A percentile compares a stretch with the other conserved stretches of the same genome.
Evolutionary conservation across 2,329 filamentous ascomycete genomes (phyloP).

Genomic region (Diaporthe destruens): DNA sequence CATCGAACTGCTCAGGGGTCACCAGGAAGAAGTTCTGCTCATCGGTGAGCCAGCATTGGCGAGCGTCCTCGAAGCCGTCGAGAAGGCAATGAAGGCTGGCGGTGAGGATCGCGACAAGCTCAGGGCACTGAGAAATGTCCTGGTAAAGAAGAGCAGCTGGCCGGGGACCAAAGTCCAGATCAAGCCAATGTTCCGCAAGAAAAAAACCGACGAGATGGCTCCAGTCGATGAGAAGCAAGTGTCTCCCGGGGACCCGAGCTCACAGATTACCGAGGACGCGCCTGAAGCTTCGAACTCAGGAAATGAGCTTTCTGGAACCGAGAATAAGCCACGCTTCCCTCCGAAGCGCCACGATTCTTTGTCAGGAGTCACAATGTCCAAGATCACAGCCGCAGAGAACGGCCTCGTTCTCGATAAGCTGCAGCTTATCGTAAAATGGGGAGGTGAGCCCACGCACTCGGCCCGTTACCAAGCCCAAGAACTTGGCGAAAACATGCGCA

Average conservation of each 20-base stretch:
- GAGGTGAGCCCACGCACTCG: constrained; percentile 96
- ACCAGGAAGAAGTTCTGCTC: constrained; percentile 94
- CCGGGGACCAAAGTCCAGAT: constrained; percentile 98
- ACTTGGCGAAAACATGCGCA: constrained; percentile 94
- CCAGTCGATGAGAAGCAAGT: constrained; percentile 53
- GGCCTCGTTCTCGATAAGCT: constrained; percentile 94
- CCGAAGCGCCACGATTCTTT: constrained; percentile 84
- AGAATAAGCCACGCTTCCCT: constrained; percentile 54
- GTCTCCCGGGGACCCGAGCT: constrained; percentile 48
- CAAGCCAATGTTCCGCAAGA: constrained; percentile 98
- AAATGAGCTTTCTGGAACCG: constrained; percentile 33
- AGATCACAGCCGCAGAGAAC: constrained; percentile 93
- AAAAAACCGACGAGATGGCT: constrained; percentile 73
- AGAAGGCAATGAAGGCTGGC: constrained; percentile 80
- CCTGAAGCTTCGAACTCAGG: constrained; percentile 34
- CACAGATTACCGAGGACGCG: constrained; percentile 43
- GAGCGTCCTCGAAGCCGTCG: constrained; percentile 90
- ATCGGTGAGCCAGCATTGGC: constrained; percentile 91
- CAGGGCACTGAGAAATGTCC: constrained; percentile 84
- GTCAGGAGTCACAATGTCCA: constrained; percentile 90
- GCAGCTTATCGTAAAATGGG: constrained; percentile 99
- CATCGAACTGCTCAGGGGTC: constrained; percentile 92
- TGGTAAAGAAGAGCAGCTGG: constrained; percentile 94
- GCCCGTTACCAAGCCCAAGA: constrained; percentile 97
- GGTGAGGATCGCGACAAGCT: constrained; percentile 90